A percentile compares a stretch with the other conserved stretches of the same genome.
phyloP scores from a whole-genome alignment of 257 asterid species.

The Rehmannia glutinosa region DNA sequence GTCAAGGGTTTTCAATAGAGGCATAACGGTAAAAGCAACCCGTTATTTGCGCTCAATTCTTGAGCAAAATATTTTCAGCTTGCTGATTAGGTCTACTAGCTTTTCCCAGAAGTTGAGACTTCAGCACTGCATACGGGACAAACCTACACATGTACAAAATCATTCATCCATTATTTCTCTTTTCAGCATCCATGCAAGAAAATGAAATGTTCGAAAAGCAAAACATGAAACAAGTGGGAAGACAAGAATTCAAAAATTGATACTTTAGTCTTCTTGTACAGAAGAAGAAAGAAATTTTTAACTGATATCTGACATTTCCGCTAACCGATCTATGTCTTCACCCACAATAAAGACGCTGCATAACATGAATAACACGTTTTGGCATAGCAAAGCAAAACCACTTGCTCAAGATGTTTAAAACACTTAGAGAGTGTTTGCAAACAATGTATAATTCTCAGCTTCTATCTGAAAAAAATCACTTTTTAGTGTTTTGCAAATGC shows the following conservation, averaged over 20 bases:
- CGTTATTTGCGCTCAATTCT: neutral
- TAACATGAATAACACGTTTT: no score
- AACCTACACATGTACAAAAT: slow-evolving; percentile 47
- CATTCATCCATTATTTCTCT: slow-evolving; percentile 7
- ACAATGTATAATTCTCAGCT: no score
- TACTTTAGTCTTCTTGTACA: neutral
- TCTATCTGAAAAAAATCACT: no score
- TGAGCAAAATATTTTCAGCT: neutral
- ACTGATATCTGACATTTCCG: no score
- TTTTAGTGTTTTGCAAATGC: no score
- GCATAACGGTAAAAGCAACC: neutral
- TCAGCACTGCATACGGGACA: slow-evolving; percentile 92
- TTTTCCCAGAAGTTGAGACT: slow-evolving; percentile 64
- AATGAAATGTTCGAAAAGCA: neutral
- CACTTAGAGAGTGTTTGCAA: no score
- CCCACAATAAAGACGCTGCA: no score
- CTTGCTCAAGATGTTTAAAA: no score
- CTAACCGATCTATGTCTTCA: no score
- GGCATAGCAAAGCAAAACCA: no score
- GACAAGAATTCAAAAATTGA: neutral
- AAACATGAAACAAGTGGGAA: neutral
- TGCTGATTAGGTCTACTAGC: slow-evolving; percentile 35
- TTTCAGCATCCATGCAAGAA: neutral
- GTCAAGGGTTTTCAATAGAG: neutral
- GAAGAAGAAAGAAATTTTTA: neutral